Evolutionary conservation across 2,329 filamentous ascomycete genomes (phyloP), one percentile per base, ranked within the genome.

Genomic region (Sporothrix brasiliensis): DNA sequence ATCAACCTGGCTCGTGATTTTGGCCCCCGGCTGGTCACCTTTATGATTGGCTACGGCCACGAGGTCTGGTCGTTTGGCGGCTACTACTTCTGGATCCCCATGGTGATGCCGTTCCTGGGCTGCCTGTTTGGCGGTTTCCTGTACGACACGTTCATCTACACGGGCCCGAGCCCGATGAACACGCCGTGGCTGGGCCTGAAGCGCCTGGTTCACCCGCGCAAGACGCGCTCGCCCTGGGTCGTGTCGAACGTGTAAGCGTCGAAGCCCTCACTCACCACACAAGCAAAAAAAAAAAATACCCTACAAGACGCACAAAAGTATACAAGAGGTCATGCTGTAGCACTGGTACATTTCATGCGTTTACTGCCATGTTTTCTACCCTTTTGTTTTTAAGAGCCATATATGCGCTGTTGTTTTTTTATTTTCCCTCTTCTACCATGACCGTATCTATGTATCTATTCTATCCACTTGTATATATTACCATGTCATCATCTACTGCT

Each of bases 111-210:
- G 0, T 92, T 92, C 76, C 77, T 86, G 11, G 91, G 90, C 5
- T 87, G 84, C 74, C 78, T 83, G 0, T 87, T 90, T 73, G 89
- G 90, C 3, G 89, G 87, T 2, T 87, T 89, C 77, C 74, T 91
- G 30, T 91, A 92, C 76, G 89, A 92, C 77, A 76, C 86, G 1
- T 87, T 91, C 77, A 81, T 93, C 52, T 93, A 89, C 77, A 91
- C 88, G 0, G 90, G 90, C 3, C 79, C 89, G n/a, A 90, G 86
- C 74, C 89, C 90, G 0, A 83, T 92, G 74, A 92, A 92, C 79
- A 88, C 84, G 0, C 89, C 89, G 0, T 89, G 83, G 79, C 77
- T 91, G 75, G 89, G 90, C 0, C 76, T 92, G n/a, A 84, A 84
- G 74, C 81, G 86, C 34, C 75, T 90, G 0, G 72, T 79, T 49